Conservation (phyloP, 208 protist species). For the Sergeia podlipaevii region DNA sequence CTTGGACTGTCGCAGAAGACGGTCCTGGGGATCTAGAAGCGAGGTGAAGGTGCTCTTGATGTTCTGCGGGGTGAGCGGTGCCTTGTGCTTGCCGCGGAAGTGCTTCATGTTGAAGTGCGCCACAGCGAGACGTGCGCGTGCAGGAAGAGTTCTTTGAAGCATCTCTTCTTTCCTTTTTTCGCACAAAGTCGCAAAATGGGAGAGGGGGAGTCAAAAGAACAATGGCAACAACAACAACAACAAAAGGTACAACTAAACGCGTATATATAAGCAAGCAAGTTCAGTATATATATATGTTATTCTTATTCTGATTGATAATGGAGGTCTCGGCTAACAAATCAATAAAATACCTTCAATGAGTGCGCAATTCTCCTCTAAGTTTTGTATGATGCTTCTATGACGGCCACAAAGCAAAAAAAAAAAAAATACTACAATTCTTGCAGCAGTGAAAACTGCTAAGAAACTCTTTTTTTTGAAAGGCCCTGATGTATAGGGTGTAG, state of each 20-base stretch:
- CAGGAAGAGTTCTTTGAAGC: background rate
- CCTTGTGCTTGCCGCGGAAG: slow-evolving; percentile 59
- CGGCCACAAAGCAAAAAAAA: slow-evolving; percentile 9
- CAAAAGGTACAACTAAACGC: slow-evolving; percentile 7
- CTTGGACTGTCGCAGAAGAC: slow-evolving; percentile 67
- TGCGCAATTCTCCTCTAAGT: slow-evolving; percentile 5
- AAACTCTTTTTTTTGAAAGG: slow-evolving; percentile 4
- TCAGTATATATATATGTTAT: too few relatives aligned
- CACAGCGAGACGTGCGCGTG: slow-evolving; percentile 38
- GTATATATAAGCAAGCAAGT: too few relatives aligned
- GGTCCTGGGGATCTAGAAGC: slow-evolving; percentile 42
- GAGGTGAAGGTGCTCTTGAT: slow-evolving; percentile 28
- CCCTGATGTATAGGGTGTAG: too few relatives aligned
- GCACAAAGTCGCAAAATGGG: background rate
- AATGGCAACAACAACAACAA: slow-evolving; percentile 4
- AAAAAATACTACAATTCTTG: background rate
- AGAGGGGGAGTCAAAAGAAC: background rate
- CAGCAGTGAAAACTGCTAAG: background rate
- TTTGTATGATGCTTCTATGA: too few relatives aligned
- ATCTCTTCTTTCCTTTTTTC: background rate
- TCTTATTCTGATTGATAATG: too few relatives aligned
- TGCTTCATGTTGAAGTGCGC: slow-evolving; percentile 82
- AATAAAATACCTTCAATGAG: too few relatives aligned
- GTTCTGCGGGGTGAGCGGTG: slow-evolving; percentile 37
- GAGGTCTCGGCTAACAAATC: too few relatives aligned